Base-by-base conservation (phyloP, 495 filamentous ascomycete genomes). In the Pyronema domesticum region DNA sequence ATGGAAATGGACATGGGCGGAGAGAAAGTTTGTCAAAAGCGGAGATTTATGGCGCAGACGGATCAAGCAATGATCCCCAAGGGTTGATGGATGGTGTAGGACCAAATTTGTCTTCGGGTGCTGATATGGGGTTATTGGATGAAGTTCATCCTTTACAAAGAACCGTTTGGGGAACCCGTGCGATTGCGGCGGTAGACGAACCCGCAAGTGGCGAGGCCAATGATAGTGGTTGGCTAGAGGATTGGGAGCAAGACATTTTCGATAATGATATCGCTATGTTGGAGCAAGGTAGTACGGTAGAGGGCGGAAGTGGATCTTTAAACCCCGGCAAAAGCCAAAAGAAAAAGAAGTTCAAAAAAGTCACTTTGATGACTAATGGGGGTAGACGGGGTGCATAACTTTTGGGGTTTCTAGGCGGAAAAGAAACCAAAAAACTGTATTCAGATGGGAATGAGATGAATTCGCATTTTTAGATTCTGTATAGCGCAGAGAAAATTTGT, bases 321-420 rank as follows among this genome's bases (percentile, higher is more conserved):
- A 49, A 30, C n/a, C 30, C 50, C 43, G 55, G 55, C 10, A 61
- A 58, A 37, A 52, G 58, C 0, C 52, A 54, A 34, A 54, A 46
- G 51, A 57, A 58, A 35, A 63, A 61, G 58, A 63, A 63, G 52
- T 53, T 47, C 34, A 64, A 64, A 46, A 63, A 59, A 45, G 62
- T 65, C 37, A 63, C 60, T 4, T 39, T 66, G 43, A 66, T 66
- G 63, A 66, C 63, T 14, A 66, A 66, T 55, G 63, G 63, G 6
- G 63, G 63, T 17, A 66, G 60, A 55, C 58, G 63, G 13, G 63
- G 63, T 1, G 63, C 63, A 11, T 65, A 43, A 61, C 1, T 17
- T 13, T 13, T 13, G 11, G 11, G 39, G 11, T 42, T 42, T 42
- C 15, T 42, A 42, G 39, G 39, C 39, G 39, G 39, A 42, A 42